These are phyloP conservation scores for Rhizopogon vinicolor DNA, from an alignment of 768 basidiomycete genomes.

Conservation along the genomic window DNA sequence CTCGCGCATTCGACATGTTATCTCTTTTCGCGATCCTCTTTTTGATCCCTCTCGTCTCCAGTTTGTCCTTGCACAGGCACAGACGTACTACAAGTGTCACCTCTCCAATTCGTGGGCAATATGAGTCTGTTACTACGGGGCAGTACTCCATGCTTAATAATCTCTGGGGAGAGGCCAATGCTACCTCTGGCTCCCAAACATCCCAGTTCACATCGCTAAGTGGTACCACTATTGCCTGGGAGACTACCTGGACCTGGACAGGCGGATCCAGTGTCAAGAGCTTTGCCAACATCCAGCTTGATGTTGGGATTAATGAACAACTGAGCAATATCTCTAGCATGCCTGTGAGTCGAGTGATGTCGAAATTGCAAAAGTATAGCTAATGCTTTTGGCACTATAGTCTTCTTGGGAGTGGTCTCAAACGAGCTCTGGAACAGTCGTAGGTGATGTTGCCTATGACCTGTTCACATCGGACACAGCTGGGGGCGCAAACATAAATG, in stretches of 20 bases:
- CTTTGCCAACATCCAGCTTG: conserved; percentile 53
- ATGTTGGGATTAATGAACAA: conserved; percentile 46
- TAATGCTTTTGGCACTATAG: conserved; percentile 23
- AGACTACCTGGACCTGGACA: conserved; percentile 47
- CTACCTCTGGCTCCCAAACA: conserved; percentile 48
- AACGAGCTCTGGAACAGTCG: conserved; percentile 32
- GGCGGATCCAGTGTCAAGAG: conserved; percentile 51
- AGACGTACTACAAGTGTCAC: conserved; percentile 15
- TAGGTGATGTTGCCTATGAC: conserved; percentile 58
- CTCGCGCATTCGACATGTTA: neutral
- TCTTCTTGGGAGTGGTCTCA: conserved; percentile 56
- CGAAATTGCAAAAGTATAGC: neutral
- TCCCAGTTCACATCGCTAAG: conserved; percentile 39
- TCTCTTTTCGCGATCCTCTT: conserved; percentile 4
- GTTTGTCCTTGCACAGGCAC: conserved; percentile 1
- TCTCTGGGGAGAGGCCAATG: conserved; percentile 37
- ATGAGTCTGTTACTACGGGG: conserved; percentile 41
- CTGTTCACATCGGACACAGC: conserved; percentile 52
- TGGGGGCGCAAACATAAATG: conserved; percentile 40
- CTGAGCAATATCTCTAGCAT: conserved; percentile 52
- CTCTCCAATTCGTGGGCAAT: conserved; percentile 39
- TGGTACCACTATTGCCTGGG: conserved; percentile 44
- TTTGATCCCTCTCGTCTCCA: conserved; percentile 18
- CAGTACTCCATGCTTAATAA: conserved; percentile 47
- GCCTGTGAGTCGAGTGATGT: conserved; percentile 34